phyloP scores from a whole-genome alignment of 139 green algal species.

The Closterium sp. region DNA sequence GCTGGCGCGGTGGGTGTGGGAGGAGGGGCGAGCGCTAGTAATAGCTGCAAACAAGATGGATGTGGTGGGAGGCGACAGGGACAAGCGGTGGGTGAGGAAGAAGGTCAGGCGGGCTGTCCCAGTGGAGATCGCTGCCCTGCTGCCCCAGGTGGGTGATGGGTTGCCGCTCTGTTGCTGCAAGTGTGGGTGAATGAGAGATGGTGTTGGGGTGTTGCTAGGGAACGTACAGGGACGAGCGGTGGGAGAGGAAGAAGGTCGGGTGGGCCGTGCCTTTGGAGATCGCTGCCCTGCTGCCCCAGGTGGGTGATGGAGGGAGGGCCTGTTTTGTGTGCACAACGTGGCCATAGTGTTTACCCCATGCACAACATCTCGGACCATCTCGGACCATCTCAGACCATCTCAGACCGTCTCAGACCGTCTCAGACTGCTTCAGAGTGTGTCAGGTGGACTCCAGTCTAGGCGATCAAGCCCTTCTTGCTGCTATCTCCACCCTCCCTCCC shows the following conservation, averaged over 20 bases:
- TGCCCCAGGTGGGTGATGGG: constrained; percentile 4
- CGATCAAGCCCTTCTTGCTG: too few species aligned
- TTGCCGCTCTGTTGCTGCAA: too few species aligned
- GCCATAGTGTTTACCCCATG: too few species aligned
- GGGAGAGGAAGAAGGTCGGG: not conserved
- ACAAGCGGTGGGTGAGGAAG: not conserved
- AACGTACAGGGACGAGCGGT: not conserved
- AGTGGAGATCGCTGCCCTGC: not conserved
- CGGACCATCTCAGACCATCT: too few species aligned
- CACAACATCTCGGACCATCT: too few species aligned
- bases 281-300: constrained; percentile 4
- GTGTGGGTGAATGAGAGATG: too few species aligned
- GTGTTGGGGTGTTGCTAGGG: too few species aligned
- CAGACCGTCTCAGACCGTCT: too few species aligned
- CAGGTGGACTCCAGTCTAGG: too few species aligned
- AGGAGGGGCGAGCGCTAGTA: constrained; percentile 41
- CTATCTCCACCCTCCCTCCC: too few species aligned
- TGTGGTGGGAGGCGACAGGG: not conserved
- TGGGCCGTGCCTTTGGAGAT: constrained; percentile 9
- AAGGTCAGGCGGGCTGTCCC: constrained; percentile 12
- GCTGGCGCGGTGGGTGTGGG: constrained; percentile 1
- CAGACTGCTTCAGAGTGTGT: too few species aligned
- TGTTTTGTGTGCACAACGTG: too few species aligned
- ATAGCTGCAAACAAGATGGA: constrained; percentile 34
- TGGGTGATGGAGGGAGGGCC: not conserved